Evolutionary conservation across 192 early-diverging fungal species (phyloP).

Genomic region (Backusella luteola): DNA sequence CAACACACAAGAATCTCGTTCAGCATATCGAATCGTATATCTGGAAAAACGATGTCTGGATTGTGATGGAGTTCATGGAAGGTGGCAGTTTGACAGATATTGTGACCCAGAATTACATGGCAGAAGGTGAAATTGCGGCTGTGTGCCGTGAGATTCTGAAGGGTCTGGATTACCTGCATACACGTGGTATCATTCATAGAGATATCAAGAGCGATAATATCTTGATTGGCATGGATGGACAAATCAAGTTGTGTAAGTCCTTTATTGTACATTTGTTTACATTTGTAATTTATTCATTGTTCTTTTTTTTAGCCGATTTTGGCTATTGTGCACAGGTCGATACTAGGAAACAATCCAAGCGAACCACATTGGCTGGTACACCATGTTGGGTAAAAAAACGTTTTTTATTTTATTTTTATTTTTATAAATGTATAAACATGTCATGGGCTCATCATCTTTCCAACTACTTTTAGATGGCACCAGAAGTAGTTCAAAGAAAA

Average conservation of each 20-base stretch:
- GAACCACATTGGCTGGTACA: conserved; percentile 82
- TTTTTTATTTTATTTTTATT: neutral
- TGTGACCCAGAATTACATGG: conserved; percentile 74
- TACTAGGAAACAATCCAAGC: conserved; percentile 60
- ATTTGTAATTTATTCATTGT: neutral
- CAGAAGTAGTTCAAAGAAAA: conserved; percentile 88
- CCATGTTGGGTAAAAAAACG: conserved; percentile 72
- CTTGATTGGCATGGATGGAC: conserved; percentile 58
- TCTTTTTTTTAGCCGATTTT: conserved; percentile 65
- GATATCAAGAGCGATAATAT: conserved; percentile 91
- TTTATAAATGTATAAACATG: neutral
- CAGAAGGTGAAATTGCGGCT: conserved; percentile 79
- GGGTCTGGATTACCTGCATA: conserved; percentile 76
- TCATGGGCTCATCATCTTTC: neutral
- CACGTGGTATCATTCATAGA: conserved; percentile 74
- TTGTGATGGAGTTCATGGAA: conserved; percentile 93
- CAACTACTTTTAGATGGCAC: conserved; percentile 66
- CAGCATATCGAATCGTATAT: conserved; percentile 84
- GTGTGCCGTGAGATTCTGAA: conserved; percentile 76
- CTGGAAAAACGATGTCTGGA: conserved; percentile 79
- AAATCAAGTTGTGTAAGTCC: conserved; percentile 69
- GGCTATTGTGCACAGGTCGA: conserved; percentile 82
- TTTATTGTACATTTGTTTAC: neutral
- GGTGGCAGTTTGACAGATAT: conserved; percentile 83
- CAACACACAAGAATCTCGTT: conserved; percentile 77